phyloP scores from a whole-genome alignment of 441 rosid species.

The Pelargonium australe region DNA sequence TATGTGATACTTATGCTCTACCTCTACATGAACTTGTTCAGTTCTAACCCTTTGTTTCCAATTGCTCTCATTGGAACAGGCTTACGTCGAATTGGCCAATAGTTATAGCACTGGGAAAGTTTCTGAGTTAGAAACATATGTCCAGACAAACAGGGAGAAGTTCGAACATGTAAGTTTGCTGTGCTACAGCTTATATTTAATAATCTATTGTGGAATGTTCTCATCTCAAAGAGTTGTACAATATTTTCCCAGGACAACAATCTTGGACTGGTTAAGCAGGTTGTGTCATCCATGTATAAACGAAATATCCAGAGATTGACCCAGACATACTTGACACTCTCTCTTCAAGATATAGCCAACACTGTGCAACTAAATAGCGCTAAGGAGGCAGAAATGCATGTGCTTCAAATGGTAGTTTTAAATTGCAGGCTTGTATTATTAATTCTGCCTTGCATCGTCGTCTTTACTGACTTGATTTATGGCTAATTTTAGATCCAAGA shows the following conservation, averaged over 20 bases:
- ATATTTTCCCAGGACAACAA: slow-evolving; percentile 67
- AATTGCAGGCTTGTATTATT: not conserved
- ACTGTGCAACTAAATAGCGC: slow-evolving; percentile 68
- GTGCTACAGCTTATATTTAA: not conserved
- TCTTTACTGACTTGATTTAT: slow-evolving; percentile 7
- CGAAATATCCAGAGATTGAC: slow-evolving; percentile 91
- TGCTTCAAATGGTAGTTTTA: slow-evolving; percentile 84
- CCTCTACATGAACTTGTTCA: not conserved
- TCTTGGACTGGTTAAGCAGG: slow-evolving; percentile 93
- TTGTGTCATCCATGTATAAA: slow-evolving; percentile 81
- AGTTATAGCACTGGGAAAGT: slow-evolving; percentile 61
- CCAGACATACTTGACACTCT: slow-evolving; percentile 86
- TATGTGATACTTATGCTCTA: not conserved
- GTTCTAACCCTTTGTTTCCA: not conserved
- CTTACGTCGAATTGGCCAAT: slow-evolving; percentile 62
- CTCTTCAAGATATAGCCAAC: slow-evolving; percentile 91
- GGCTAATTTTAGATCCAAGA: slow-evolving; percentile 67
- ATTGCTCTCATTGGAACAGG: slow-evolving; percentile 36
- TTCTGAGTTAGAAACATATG: slow-evolving; percentile 46
- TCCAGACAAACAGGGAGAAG: slow-evolving; percentile 43
- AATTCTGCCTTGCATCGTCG: not conserved
- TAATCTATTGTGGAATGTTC: not conserved
- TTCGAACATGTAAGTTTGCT: slow-evolving; percentile 56
- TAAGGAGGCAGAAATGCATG: slow-evolving; percentile 99
- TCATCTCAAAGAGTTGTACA: slow-evolving; percentile 20